phyloP scores from a whole-genome alignment of 2,329 filamentous ascomycete species.

The Xenosphaeropsis pyriputrescens region DNA sequence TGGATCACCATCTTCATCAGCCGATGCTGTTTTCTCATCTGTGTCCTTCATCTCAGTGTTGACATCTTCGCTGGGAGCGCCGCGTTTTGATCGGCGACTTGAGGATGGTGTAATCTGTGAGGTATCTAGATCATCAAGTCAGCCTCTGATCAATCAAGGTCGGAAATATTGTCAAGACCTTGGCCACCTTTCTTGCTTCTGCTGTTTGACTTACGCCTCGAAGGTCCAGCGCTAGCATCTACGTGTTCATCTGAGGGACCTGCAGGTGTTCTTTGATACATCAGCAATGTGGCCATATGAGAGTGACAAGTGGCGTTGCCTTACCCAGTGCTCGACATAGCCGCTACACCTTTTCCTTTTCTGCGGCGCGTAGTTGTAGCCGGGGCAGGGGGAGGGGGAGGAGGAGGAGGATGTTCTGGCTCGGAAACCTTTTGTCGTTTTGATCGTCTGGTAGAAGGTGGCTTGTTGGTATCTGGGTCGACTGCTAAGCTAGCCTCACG shows the following conservation, averaged over 20 bases:
- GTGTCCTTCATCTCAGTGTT: slow-evolving; percentile 52
- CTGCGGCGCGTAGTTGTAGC: slow-evolving; percentile 31
- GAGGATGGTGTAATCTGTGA: slow-evolving; percentile 12
- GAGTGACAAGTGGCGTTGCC: slow-evolving; percentile 13
- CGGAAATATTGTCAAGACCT: slow-evolving; percentile 29
- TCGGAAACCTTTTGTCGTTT: slow-evolving; percentile 58
- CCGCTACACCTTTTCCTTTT: slow-evolving; percentile 44
- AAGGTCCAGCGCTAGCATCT: slow-evolving; percentile 40
- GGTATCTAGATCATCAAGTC: slow-evolving; percentile 18
- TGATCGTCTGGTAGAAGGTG: slow-evolving; percentile 38
- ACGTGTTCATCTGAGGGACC: slow-evolving; percentile 44
- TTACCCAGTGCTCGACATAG: slow-evolving; percentile 67
- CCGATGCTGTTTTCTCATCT: slow-evolving; percentile 11
- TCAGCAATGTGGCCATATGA: slow-evolving; percentile 10
- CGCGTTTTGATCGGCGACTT: slow-evolving; percentile 30
- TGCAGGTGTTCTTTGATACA: slow-evolving; percentile 37
- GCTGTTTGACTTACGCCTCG: slow-evolving; percentile 53
- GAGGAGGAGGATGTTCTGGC: slow-evolving; percentile 20
- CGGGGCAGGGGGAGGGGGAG: slow-evolving; percentile 22
- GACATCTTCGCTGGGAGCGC: slow-evolving; percentile 42
- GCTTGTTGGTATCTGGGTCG: slow-evolving; percentile 19
- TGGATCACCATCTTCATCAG: slow-evolving; percentile 33
- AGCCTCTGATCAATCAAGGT: slow-evolving; percentile 3
- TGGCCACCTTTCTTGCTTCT: slow-evolving; percentile 52
- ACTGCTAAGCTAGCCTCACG: slow-evolving; percentile 32